These are phyloP conservation scores for Dactylellina sp. DNA, from an alignment of 2,329 filamentous ascomycete genomes.

Conservation along the genomic window DNA sequence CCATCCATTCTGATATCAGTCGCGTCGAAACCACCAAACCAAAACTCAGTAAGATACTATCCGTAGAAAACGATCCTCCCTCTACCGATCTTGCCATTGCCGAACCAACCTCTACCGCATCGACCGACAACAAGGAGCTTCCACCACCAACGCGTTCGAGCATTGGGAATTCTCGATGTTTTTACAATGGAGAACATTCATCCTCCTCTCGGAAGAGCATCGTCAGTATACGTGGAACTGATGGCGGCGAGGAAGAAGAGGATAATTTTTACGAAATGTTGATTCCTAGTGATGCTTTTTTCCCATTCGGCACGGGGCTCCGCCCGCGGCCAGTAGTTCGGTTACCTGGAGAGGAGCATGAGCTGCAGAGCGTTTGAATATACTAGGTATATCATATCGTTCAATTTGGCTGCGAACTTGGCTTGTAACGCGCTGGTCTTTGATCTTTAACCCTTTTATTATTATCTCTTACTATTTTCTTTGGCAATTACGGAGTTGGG, in stretches of 20 bases:
- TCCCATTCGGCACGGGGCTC: slow-evolving; percentile 43
- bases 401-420: not conserved
- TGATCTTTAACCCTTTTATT: too few species aligned
- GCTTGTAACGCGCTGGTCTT: too few species aligned
- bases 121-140: slow-evolving; percentile 17
- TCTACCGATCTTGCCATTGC: slow-evolving; percentile 6
- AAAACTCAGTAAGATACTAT: slow-evolving; percentile 5
- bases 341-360: slow-evolving; percentile 14
- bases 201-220: slow-evolving; percentile 36
- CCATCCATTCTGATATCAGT: slow-evolving; percentile 34
- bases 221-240: slow-evolving; percentile 36
- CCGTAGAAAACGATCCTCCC: slow-evolving; percentile 18
- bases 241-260: slow-evolving; percentile 39
- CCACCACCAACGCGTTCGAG: slow-evolving; percentile 22
- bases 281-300: slow-evolving; percentile 51
- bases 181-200: slow-evolving; percentile 11
- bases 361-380: slow-evolving; percentile 26
- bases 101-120: slow-evolving; percentile 15
- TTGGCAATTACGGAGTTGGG: not conserved
- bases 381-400: not conserved
- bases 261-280: slow-evolving; percentile 56
- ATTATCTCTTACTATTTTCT: too few species aligned
- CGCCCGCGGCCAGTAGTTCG: slow-evolving; percentile 34
- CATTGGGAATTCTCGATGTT: slow-evolving; percentile 13
- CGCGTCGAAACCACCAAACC: slow-evolving; percentile 10